These are phyloP conservation scores for Elongisporangium prolatum DNA, from an alignment of 352 stramenopile species.

Conservation along the genomic window DNA sequence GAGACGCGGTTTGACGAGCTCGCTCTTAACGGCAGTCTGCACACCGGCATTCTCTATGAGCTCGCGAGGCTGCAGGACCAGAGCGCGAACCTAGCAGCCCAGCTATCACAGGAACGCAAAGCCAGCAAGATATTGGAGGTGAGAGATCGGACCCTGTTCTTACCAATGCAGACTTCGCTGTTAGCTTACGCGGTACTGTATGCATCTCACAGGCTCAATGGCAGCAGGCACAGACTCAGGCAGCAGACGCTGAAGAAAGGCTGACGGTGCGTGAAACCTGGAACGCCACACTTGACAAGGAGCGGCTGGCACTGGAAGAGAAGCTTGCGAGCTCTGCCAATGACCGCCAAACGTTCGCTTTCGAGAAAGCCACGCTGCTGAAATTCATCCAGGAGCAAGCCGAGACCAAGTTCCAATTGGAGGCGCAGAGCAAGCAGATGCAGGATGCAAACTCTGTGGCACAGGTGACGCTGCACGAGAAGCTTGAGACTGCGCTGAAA, in stretches of 20 bases:
- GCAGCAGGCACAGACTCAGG: slow-evolving; percentile 19
- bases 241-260: slow-evolving; percentile 44
- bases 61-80: slow-evolving; percentile 71
- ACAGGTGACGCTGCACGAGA: slow-evolving; percentile 21
- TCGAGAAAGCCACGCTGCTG: slow-evolving; percentile 68
- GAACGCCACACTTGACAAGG: slow-evolving; percentile 51
- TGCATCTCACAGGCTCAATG: slow-evolving; percentile 12
- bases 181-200: background rate
- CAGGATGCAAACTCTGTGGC: slow-evolving; percentile 39
- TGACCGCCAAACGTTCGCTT: slow-evolving; percentile 50
- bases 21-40: slow-evolving; percentile 60
- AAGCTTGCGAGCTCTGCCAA: slow-evolving; percentile 31
- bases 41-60: slow-evolving; percentile 74
- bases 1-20: slow-evolving; percentile 65
- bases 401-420: slow-evolving; percentile 57
- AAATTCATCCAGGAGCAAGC: slow-evolving; percentile 76
- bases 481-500: slow-evolving; percentile 30
- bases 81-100: slow-evolving; percentile 47
- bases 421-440: slow-evolving; percentile 43
- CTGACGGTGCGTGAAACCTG: slow-evolving; percentile 45
- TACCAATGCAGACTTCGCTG: background rate
- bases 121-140: slow-evolving; percentile 22
- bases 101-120: slow-evolving; percentile 55
- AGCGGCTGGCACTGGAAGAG: slow-evolving; percentile 36
- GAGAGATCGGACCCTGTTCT: background rate